Evolutionary conservation across 768 basidiomycete genomes (phyloP).

Genomic region (Leccinum barrowsii): DNA sequence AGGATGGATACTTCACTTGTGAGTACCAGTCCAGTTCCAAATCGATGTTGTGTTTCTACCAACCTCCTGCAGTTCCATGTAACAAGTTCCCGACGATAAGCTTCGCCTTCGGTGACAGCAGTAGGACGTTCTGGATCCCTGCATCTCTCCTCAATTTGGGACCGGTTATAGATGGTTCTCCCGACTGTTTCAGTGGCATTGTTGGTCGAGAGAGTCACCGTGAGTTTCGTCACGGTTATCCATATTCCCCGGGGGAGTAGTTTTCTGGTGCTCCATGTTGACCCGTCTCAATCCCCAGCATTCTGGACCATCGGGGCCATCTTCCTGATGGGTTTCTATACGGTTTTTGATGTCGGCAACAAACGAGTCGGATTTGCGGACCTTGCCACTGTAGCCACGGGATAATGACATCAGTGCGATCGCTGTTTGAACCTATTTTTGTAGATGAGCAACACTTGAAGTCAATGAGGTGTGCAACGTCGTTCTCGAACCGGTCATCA

Average conservation of each 20-base stretch:
- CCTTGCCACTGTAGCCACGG: background rate
- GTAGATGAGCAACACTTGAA: background rate
- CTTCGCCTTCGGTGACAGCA: background rate
- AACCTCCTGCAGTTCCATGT: background rate
- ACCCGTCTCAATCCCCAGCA: background rate
- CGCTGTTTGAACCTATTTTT: background rate
- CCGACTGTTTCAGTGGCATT: background rate
- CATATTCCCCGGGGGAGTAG: background rate
- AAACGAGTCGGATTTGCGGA: background rate
- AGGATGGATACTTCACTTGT: background rate
- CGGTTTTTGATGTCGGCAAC: background rate
- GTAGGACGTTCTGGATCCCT: background rate
- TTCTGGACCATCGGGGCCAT: background rate
- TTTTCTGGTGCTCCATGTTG: background rate
- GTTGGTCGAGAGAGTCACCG: background rate
- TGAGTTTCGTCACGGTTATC: background rate
- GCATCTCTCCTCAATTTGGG: background rate
- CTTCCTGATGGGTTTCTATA: background rate
- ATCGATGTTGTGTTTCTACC: background rate
- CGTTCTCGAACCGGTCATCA: no score
- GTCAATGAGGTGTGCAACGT: no score
- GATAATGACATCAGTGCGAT: background rate
- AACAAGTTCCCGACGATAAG: background rate
- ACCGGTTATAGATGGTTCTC: background rate
- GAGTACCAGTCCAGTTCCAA: background rate